Evolutionary conservation across 345 rosid species (phyloP).

Genomic region (Stellera chamaejasme): DNA sequence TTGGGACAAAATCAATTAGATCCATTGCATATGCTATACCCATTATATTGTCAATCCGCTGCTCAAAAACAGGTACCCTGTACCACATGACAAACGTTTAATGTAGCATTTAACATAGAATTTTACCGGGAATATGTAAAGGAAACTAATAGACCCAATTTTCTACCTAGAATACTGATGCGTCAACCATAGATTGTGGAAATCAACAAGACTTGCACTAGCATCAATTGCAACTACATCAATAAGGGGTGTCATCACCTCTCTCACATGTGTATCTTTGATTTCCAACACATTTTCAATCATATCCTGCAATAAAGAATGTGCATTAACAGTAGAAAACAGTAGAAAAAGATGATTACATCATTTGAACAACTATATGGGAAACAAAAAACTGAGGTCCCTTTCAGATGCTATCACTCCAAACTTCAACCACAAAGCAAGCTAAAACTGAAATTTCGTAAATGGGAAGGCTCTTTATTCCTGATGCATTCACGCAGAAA

Average conservation of each 20-base stretch:
- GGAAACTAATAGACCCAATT: slow-evolving; percentile 4
- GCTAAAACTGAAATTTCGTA: no score
- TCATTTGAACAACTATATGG: no score
- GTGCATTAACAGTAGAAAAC: no score
- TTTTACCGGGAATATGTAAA: slow-evolving; percentile 2
- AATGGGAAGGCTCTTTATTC: no score
- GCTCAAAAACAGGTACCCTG: slow-evolving; percentile 99
- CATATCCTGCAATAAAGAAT: slow-evolving; percentile 67
- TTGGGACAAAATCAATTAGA: slow-evolving; percentile 82
- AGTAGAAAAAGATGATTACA: neutral
- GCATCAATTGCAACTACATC: slow-evolving; percentile 97
- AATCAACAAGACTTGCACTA: slow-evolving; percentile 70
- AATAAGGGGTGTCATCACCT: slow-evolving; percentile 99
- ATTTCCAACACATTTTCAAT: slow-evolving; percentile 98
- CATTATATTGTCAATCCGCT: slow-evolving; percentile 92
- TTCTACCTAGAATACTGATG: slow-evolving; percentile 94
- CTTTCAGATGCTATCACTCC: neutral
- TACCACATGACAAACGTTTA: slow-evolving; percentile 11
- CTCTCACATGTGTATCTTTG: slow-evolving; percentile 94
- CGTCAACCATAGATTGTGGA: slow-evolving; percentile 87
- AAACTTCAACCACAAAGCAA: no score
- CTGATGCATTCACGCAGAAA: no score
- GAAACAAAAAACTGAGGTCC: no score
- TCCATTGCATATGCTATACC: slow-evolving; percentile 99
- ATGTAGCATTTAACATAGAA: slow-evolving; percentile 10